phyloP scores from a whole-genome alignment of 106 monocot species.

The Platanthera zijinensis region DNA sequence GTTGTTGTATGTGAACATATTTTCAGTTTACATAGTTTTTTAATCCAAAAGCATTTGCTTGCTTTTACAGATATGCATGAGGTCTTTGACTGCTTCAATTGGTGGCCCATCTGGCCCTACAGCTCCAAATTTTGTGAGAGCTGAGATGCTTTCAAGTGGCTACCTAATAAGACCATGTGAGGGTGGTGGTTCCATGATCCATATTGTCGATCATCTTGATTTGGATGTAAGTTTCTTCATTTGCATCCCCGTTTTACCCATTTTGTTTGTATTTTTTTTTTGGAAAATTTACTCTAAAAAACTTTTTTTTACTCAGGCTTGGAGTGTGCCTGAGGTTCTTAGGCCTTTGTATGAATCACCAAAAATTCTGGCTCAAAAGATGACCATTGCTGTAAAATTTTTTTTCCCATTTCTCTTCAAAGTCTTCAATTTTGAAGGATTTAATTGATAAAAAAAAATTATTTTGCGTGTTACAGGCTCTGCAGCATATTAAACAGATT shows the following conservation, averaged over 20 bases:
- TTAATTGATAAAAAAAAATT: no score
- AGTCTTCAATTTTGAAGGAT: neutral
- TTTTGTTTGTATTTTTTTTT: neutral
- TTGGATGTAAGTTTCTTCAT: conserved; percentile 51
- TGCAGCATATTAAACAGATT: conserved; percentile 77
- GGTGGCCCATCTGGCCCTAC: conserved; percentile 74
- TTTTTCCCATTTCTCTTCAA: neutral
- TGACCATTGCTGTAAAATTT: conserved; percentile 36
- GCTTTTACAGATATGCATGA: conserved; percentile 67
- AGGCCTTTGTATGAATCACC: no score
- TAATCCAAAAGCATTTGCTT: neutral
- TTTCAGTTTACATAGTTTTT: no score
- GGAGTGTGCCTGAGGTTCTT: conserved; percentile 88
- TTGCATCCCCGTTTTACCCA: neutral
- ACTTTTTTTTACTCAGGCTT: conserved; percentile 37
- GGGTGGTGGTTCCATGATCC: conserved; percentile 96
- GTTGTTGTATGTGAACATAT: no score
- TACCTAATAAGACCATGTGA: conserved; percentile 92
- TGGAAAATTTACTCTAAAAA: neutral
- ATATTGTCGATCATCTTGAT: conserved; percentile 94
- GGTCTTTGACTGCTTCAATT: conserved; percentile 55
- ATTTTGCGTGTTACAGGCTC: conserved; percentile 30
- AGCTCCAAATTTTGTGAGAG: conserved; percentile 71
- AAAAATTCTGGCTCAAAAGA: no score
- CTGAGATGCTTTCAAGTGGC: conserved; percentile 90